Percentiles rank a stretch among this genome's conserved stretches.
phyloP scores from a whole-genome alignment of 2,329 filamentous ascomycete species.

The Verticillium nonalfalfae region DNA sequence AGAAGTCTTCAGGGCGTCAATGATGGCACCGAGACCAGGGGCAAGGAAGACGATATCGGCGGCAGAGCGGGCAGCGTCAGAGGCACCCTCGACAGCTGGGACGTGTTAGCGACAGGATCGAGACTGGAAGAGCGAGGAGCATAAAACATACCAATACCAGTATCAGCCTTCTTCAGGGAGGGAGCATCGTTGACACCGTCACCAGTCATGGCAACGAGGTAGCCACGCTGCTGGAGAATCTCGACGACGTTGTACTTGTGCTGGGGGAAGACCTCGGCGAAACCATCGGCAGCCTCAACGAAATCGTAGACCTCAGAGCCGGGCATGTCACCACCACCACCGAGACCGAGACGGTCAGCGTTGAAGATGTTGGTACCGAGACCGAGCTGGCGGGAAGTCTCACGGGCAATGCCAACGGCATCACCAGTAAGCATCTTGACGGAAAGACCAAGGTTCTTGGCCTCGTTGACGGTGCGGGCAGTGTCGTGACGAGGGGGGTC shows the following conservation, averaged over 20 bases:
- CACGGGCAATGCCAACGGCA: slow-evolving; percentile 85
- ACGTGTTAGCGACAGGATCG: background rate
- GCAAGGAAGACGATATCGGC: slow-evolving; percentile 93
- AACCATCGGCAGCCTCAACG: slow-evolving; percentile 90
- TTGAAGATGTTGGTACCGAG: slow-evolving; percentile 93
- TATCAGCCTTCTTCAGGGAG: slow-evolving; percentile 92
- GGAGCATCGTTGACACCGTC: slow-evolving; percentile 93
- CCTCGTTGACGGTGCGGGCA: slow-evolving; percentile 83
- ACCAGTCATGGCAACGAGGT: slow-evolving; percentile 93
- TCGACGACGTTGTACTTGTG: slow-evolving; percentile 91
- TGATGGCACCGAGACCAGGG: slow-evolving; percentile 85
- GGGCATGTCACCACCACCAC: slow-evolving; percentile 86
- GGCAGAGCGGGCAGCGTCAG: slow-evolving; percentile 83
- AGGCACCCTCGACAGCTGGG: slow-evolving; percentile 73
- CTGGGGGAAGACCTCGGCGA: slow-evolving; percentile 90
- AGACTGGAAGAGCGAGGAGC: background rate
- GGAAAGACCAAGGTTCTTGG: slow-evolving; percentile 78
- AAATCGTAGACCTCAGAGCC: slow-evolving; percentile 93
- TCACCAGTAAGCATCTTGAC: slow-evolving; percentile 98
- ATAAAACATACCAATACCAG: slow-evolving; percentile 59
- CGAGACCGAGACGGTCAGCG: slow-evolving; percentile 84
- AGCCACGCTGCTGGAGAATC: slow-evolving; percentile 87
- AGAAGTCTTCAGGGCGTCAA: slow-evolving; percentile 86
- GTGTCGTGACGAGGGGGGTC: slow-evolving; percentile 90
- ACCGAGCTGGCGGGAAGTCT: slow-evolving; percentile 86